Evolutionary conservation across 768 basidiomycete genomes (phyloP), one percentile per base, ranked within the genome.

Genomic region (Pleurotus cornucopiae): DNA sequence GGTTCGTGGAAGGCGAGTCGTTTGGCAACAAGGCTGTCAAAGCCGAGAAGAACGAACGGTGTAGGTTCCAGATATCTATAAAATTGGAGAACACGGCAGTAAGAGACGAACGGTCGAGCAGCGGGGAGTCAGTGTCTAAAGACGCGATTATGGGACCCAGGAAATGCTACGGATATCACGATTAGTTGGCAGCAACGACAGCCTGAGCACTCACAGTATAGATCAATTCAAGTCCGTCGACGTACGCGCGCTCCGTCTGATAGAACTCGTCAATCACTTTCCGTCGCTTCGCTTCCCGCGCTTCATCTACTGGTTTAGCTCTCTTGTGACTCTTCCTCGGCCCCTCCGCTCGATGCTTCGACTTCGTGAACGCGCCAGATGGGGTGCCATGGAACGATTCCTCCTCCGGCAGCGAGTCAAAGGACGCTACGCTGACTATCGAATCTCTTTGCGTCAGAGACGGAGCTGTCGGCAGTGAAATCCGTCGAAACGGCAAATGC

Each of bases 41-140:
- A 2, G 85, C 79, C 5, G 79, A 73, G 57, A 84, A 83, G 69
- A 92, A 87, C 2, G 87, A 81, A 51, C 81, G 87, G 69, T 92
- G 90, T 43, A 91, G 77, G 63, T 91, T 93, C 91, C 88, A 92
- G 34, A 94, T 93, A 69, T 94, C 91, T 65, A 92, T 86, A 60
- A 94, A 92, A 68, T 93, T 93, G 59, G 88, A 88, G 69, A 94
- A 94, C 37, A 93, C 75, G 11, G 84, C 77, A 0, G 85, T 88
- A 56, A 94, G 78, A 45, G 84, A 79, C 2, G 80, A 69, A 56
- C 89, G 82, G 57, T 84, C 76, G 49, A 94, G 76, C n/a, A 94
- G 69, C 2, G 89, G 86, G 21, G 81, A 75, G 3, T 82, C 62
- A 2, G 81, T 83, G 59, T 90, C 88, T 60, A 93, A 72, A 4